Evolutionary conservation across 805 yeast genomes (phyloP), one percentile per base, ranked within the genome.

Genomic region (Candida corydali): DNA sequence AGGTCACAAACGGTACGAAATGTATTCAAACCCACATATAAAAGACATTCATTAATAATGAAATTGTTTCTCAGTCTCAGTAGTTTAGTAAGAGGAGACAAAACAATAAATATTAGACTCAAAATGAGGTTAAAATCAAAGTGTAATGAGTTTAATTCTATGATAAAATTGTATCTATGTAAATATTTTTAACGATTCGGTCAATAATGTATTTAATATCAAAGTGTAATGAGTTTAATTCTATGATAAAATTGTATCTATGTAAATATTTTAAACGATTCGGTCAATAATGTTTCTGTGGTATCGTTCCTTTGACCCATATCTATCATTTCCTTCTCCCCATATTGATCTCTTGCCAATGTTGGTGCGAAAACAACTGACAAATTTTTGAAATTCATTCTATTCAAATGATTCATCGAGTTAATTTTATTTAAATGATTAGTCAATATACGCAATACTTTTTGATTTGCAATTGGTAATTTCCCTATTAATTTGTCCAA

Each of bases 321-420:
- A 57, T 93, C 98, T 37, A 69, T 52, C 56, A 93, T 76, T 57
- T 93, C 98, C 37, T 81, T 74, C 45, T 83, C 87, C 6, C 95
- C 89, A 27, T 78, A 72, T 41, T 71, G 63, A 50, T 87, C 95
- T 32, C 95, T 72, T 0, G 88, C 82, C 29, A 93, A 62, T 6
- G 96, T 87, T 3, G 98, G 98, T 1, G 96, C 95, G 69, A 93
- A 93, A 6, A 91, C 96, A 29, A 93, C 86, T 0, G 96, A 81
- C 36, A 93, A 61, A 51, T 93, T 88, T 57, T 80, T 80, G 48
- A 75, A 67, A 28, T 75, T 85, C 98, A 93, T 93, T 56, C 89
- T 72, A 55, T 89, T 93, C 29, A 60, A 53, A 9, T 57, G 58
- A 30, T 76, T 68, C 53, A 70, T 67, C 18, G 64, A 56, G 26